phyloP scores from a whole-genome alignment of 2,329 filamentous ascomycete genomes.

The Allantophomopsis cytisporea region DNA sequence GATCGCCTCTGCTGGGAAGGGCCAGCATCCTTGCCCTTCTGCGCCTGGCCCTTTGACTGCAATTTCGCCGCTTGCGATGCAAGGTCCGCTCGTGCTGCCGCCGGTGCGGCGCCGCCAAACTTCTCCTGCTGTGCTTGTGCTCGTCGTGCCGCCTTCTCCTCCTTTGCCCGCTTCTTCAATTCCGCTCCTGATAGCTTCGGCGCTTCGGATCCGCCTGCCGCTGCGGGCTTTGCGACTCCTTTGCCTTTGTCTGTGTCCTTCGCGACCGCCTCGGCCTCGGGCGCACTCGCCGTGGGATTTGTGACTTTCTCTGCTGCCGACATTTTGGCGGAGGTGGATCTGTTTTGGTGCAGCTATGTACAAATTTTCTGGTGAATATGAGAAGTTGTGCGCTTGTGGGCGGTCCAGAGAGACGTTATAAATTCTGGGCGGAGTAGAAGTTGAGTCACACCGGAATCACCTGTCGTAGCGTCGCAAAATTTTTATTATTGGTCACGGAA shows the following conservation, averaged over 20 bases:
- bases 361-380: too few species aligned
- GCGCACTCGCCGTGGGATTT: too few species aligned
- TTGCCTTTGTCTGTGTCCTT: background rate
- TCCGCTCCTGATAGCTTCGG: slow-evolving; percentile 55
- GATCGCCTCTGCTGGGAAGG: slow-evolving; percentile 18
- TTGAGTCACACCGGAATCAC: too few species aligned
- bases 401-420: too few species aligned
- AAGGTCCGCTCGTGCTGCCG: slow-evolving; percentile 6
- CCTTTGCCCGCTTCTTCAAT: slow-evolving; percentile 84
- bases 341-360: too few species aligned
- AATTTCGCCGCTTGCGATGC: slow-evolving; percentile 16
- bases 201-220: slow-evolving; percentile 12
- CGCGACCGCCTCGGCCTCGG: background rate
- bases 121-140: slow-evolving; percentile 51
- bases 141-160: slow-evolving; percentile 79
- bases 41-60: slow-evolving; percentile 7
- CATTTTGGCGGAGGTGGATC: too few species aligned
- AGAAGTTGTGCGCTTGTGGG: too few species aligned
- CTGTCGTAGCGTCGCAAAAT: too few species aligned
- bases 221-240: background rate
- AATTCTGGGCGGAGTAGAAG: too few species aligned
- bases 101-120: slow-evolving; percentile 21
- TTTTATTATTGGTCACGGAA: too few species aligned
- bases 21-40: slow-evolving; percentile 22
- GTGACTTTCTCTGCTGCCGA: too few species aligned